Evolutionary conservation across 306 rosid species (phyloP).

Genomic region (Vachellia collinsii): DNA sequence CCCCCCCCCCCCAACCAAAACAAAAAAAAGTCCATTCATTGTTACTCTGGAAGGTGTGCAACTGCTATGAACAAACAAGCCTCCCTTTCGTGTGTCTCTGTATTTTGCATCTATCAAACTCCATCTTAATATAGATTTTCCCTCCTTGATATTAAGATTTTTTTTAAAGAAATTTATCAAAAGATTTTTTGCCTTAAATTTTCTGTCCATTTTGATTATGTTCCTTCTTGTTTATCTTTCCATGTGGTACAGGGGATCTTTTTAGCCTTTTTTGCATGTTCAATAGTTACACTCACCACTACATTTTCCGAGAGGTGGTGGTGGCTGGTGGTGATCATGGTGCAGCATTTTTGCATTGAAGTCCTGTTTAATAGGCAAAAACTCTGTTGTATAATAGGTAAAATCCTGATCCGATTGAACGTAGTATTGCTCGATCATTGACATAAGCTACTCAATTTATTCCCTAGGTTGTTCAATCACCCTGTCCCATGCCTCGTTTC

Average conservation of each 20-base stretch:
- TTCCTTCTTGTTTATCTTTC: conserved; percentile 41
- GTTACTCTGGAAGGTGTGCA: no score
- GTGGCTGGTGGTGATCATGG: not conserved
- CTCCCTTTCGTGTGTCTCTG: no score
- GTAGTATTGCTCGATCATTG: conserved; percentile 22
- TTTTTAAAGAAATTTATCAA: no score
- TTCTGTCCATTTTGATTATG: conserved; percentile 45
- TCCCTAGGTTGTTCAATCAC: not conserved
- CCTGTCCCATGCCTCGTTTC: not conserved
- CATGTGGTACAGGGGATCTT: conserved; percentile 48
- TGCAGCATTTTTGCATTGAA: not conserved
- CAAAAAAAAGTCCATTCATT: no score
- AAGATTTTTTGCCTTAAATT: not conserved
- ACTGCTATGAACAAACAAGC: no score
- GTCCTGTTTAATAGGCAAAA: conserved; percentile 34
- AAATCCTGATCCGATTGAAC: conserved; percentile 42
- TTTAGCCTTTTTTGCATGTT: conserved; percentile 46
- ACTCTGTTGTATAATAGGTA: conserved; percentile 73
- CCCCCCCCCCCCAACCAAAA: no score
- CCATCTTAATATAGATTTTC: no score
- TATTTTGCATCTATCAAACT: no score
- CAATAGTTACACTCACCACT: conserved; percentile 36
- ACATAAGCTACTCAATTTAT: not conserved
- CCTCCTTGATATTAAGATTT: no score
- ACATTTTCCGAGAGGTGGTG: not conserved